Evolutionary conservation across 257 asterid genomes (phyloP).

Genomic region (Oldenlandia corymbosa): DNA sequence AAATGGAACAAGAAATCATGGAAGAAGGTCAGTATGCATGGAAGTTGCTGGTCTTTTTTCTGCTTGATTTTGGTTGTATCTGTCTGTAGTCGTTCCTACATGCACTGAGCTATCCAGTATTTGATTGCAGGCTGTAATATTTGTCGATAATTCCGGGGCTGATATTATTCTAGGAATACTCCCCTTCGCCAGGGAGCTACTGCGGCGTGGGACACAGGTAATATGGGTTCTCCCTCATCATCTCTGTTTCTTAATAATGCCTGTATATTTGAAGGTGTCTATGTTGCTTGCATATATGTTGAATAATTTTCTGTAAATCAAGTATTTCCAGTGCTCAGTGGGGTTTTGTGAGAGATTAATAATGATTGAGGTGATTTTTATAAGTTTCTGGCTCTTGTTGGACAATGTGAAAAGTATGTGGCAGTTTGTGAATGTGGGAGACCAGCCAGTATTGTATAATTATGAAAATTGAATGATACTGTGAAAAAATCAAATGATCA

Average conservation of each 20-base stretch:
- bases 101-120: slow-evolving; percentile 19
- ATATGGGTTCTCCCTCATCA: slow-evolving; percentile 8
- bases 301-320: too few species aligned
- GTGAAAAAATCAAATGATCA: not conserved
- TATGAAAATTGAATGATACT: not conserved
- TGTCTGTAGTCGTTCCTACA: slow-evolving; percentile 10
- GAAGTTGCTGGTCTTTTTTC: slow-evolving; percentile 8
- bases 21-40: slow-evolving; percentile 49
- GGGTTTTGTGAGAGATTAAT: not conserved
- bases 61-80: slow-evolving; percentile 5
- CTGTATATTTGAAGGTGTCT: not conserved
- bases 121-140: slow-evolving; percentile 72
- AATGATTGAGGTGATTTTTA: not conserved
- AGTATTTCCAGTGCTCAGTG: not conserved
- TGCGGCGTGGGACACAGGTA: slow-evolving; percentile 84
- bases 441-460: not conserved
- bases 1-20: slow-evolving; percentile 64
- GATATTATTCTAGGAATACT: slow-evolving; percentile 86
- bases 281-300: not conserved
- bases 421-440: not conserved
- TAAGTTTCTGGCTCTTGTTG: not conserved
- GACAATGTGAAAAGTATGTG: not conserved
- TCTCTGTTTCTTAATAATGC: slow-evolving; percentile 2
- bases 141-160: slow-evolving; percentile 97
- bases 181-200: slow-evolving; percentile 92